A percentile compares a stretch with the other conserved stretches of the same genome.
phyloP scores from a whole-genome alignment of 2,329 filamentous ascomycete species.

The Neofusicoccum parvum region DNA sequence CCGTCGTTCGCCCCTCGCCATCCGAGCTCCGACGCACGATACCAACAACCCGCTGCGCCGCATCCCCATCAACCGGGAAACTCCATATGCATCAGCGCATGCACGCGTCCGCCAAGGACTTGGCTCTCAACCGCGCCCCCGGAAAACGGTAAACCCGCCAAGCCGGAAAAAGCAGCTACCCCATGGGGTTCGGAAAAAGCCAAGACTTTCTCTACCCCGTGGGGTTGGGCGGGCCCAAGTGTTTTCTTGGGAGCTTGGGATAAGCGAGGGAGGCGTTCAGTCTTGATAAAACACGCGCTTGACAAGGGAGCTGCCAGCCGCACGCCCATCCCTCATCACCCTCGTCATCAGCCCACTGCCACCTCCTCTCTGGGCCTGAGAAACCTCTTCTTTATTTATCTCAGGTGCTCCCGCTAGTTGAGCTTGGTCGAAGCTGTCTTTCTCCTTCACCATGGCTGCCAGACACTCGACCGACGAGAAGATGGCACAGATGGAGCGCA shows the following conservation, averaged over 20 bases:
- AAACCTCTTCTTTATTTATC: background rate
- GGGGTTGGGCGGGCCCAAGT: background rate
- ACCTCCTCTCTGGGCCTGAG: background rate
- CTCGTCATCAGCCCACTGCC: background rate
- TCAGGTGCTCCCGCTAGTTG: background rate
- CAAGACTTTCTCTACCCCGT: constrained; percentile 5
- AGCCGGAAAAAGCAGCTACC: background rate
- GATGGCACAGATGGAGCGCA: constrained; percentile 1
- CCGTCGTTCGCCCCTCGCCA: background rate
- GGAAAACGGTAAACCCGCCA: background rate
- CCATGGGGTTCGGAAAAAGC: constrained; percentile 5
- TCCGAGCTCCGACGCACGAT: background rate
- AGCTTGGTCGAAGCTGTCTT: background rate
- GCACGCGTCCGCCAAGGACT: background rate
- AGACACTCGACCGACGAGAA: constrained; percentile 1
- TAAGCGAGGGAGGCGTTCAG: background rate
- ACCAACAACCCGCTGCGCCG: background rate
- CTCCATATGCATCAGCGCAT: background rate
- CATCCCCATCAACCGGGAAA: background rate
- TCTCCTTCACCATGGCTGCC: background rate
- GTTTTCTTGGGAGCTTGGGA: background rate
- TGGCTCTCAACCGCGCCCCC: background rate
- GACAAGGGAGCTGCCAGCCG: background rate
- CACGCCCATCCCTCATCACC: background rate
- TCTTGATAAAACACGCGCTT: constrained; percentile 1